Percentiles rank a stretch among this genome's conserved stretches.
Evolutionary conservation across 345 rosid species (phyloP).

Genomic region (Populus davidiana): DNA sequence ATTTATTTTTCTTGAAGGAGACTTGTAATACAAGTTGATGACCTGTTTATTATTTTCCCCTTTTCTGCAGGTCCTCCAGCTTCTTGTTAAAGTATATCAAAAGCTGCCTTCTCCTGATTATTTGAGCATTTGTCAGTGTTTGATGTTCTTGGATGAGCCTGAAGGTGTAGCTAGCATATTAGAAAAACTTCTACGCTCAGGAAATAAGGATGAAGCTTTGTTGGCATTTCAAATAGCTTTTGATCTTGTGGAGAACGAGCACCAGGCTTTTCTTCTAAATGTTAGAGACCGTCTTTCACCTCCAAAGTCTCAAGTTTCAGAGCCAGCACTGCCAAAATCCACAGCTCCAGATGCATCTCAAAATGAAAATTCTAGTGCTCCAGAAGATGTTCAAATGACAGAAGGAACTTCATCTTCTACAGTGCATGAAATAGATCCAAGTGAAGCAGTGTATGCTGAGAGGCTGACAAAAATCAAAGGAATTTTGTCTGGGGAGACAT

Average conservation of each 20-base stretch:
- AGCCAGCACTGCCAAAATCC: slow-evolving; percentile 49
- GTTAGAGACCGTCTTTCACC: slow-evolving; percentile 77
- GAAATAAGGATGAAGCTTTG: slow-evolving; percentile 78
- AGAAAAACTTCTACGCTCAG: slow-evolving; percentile 90
- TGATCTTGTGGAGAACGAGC: slow-evolving; percentile 98
- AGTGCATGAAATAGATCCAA: slow-evolving; percentile 49
- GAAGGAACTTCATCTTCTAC: slow-evolving; percentile 61
- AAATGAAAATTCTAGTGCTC: slow-evolving; percentile 48
- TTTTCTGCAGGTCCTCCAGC: slow-evolving; percentile 72
- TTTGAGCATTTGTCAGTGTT: slow-evolving; percentile 93
- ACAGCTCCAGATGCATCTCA: slow-evolving; percentile 42
- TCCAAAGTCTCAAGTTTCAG: slow-evolving; percentile 58
- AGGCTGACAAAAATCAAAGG: slow-evolving; percentile 80
- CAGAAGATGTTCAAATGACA: slow-evolving; percentile 76
- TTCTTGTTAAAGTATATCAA: slow-evolving; percentile 86
- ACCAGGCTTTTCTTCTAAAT: slow-evolving; percentile 92
- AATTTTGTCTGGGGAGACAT: slow-evolving; percentile 92
- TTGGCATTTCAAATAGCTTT: slow-evolving; percentile 90
- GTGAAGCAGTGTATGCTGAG: slow-evolving; percentile 66
- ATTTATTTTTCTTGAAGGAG: not conserved
- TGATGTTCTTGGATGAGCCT: slow-evolving; percentile 95
- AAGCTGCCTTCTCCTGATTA: slow-evolving; percentile 91
- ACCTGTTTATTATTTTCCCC: not conserved
- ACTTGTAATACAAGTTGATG: not conserved
- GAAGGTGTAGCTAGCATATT: slow-evolving; percentile 75